phyloP scores from a whole-genome alignment of 371 early-diverging fungal species.

The Mortierella sp. region DNA sequence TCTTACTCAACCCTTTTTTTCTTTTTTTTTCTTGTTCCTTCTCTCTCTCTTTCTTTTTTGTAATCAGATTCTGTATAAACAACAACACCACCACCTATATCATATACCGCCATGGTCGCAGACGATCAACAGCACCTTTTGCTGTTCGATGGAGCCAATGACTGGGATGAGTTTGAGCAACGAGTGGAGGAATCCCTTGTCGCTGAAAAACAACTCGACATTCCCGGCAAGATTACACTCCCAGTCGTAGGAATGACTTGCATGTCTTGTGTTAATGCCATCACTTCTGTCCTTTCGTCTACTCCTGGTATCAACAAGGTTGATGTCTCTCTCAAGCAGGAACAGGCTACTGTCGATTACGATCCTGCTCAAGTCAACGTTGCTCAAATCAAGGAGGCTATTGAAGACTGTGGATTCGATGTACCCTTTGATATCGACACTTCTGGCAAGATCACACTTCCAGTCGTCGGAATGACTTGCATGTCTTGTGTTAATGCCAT shows the following conservation, averaged over 20 bases:
- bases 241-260: conserved; percentile 89
- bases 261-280: conserved; percentile 83
- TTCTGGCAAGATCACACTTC: conserved; percentile 40
- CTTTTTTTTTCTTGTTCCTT: too few relatives aligned
- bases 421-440: conserved; percentile 35
- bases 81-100: too few relatives aligned
- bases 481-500: conserved; percentile 84
- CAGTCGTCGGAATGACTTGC: conserved; percentile 89
- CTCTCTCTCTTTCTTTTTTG: too few relatives aligned
- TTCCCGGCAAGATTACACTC: conserved; percentile 27
- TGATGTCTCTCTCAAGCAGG: conserved; percentile 64
- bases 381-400: conserved; percentile 53
- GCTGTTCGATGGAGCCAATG: conserved; percentile 37
- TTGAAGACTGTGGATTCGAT: conserved; percentile 76
- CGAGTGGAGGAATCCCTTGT: conserved; percentile 37
- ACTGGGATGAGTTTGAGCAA: conserved; percentile 54
- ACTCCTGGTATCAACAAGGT: conserved; percentile 61
- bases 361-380: conserved; percentile 32
- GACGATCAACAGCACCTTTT: conserved; percentile 45
- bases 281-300: conserved; percentile 63
- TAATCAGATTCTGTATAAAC: too few relatives aligned
- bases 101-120: conserved; percentile 22
- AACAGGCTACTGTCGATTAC: conserved; percentile 62
- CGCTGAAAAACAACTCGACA: conserved; percentile 14
- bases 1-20: too few relatives aligned